A percentile compares a stretch with the other conserved stretches of the same genome.
phyloP scores from a whole-genome alignment of 2,329 filamentous ascomycete species.

The Exophiala phaeomuriformis region DNA sequence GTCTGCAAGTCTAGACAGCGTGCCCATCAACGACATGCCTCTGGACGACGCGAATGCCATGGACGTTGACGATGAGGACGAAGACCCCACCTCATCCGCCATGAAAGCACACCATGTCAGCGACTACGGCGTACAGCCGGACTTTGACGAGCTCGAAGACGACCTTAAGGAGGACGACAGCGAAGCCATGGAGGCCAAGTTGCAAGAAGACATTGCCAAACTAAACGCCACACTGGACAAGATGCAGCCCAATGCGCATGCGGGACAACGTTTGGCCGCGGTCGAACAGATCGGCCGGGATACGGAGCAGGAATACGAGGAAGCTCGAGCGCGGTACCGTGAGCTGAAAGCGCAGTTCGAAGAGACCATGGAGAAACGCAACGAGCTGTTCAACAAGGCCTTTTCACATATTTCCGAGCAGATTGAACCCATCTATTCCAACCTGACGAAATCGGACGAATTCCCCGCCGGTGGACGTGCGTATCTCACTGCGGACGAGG shows the following conservation, averaged over 20 bases:
- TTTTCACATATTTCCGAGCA: conserved; percentile 93
- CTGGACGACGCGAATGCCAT: conserved; percentile 76
- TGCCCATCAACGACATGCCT: conserved; percentile 80
- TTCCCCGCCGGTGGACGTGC: conserved; percentile 84
- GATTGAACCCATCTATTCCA: conserved; percentile 88
- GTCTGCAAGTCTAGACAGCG: conserved; percentile 64
- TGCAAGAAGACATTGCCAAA: conserved; percentile 69
- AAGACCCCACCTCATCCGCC: conserved; percentile 37
- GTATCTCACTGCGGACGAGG: conserved; percentile 91
- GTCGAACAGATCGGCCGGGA: conserved; percentile 75
- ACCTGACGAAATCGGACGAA: conserved; percentile 81
- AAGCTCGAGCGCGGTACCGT: conserved; percentile 66
- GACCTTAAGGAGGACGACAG: conserved; percentile 73
- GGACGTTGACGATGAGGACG: conserved; percentile 77
- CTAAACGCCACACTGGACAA: conserved; percentile 79
- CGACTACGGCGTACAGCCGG: conserved; percentile 84
- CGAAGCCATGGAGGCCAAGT: conserved; percentile 63
- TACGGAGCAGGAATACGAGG: conserved; percentile 83
- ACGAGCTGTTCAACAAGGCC: conserved; percentile 88
- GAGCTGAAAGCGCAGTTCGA: conserved; percentile 77
- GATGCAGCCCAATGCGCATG: conserved; percentile 93
- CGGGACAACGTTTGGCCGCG: conserved; percentile 79
- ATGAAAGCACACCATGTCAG: conserved; percentile 54
- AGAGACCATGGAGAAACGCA: conserved; percentile 70
- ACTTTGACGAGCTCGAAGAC: conserved; percentile 75